Percentiles rank a stretch among this genome's conserved stretches.
Conservation (phyloP, 345 rosid genomes). For the Corchorus capsularis region DNA sequence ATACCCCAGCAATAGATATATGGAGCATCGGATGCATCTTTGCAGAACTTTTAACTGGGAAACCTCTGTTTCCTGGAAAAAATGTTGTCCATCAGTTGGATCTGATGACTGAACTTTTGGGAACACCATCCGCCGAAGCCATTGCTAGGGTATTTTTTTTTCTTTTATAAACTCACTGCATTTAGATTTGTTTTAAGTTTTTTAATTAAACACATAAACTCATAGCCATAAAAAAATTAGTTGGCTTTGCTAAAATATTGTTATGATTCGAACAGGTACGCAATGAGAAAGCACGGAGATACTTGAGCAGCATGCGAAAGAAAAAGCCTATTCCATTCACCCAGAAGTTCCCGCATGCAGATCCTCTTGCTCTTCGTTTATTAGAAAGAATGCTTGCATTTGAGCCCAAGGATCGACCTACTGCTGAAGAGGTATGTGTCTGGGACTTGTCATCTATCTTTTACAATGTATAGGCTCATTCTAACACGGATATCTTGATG, state of each 20-base stretch:
- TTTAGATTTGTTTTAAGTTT: constrained; percentile 13
- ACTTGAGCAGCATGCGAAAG: constrained; percentile 93
- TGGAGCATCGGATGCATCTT: constrained; percentile 99
- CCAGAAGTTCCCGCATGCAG: constrained; percentile 89
- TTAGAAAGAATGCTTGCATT: constrained; percentile 90
- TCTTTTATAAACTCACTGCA: constrained; percentile 13
- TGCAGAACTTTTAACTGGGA: constrained; percentile 92
- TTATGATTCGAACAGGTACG: constrained; percentile 61
- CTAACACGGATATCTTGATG: constrained; percentile 20
- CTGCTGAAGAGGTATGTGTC: constrained; percentile 78
- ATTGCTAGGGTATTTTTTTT: constrained; percentile 72
- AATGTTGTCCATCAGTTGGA: constrained; percentile 96
- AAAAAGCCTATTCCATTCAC: constrained; percentile 80
- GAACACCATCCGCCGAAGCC: constrained; percentile 91
- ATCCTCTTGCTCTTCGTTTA: constrained; percentile 91
- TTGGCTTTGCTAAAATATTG: constrained; percentile 25
- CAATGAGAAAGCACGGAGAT: constrained; percentile 95
- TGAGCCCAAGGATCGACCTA: constrained; percentile 90
- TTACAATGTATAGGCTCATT: constrained; percentile 13
- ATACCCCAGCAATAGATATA: constrained; percentile 94
- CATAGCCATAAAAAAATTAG: neutral
- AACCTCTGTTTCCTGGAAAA: constrained; percentile 96
- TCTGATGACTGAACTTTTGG: constrained; percentile 91
- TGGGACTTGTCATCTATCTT: neutral
- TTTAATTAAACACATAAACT: neutral